Evolutionary conservation across 1,284 basidiomycete genomes (phyloP).

Genomic region (Apiotrichum brassicae): DNA sequence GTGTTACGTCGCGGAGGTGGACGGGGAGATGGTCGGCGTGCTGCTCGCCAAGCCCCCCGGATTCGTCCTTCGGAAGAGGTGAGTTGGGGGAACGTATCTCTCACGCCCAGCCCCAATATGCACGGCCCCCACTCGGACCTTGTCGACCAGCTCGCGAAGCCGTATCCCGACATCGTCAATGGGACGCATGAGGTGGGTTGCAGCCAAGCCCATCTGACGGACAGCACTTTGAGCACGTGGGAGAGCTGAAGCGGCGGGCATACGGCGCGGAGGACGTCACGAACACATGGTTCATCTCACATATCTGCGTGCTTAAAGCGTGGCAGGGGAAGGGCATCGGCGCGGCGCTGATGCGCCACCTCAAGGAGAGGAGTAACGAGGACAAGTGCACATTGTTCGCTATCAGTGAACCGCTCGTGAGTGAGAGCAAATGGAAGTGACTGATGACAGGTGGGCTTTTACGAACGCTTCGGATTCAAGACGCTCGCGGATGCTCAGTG

Average conservation of each 20-base stretch:
- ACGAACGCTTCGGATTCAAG: not conserved
- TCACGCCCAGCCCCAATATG: slow-evolving; percentile 3
- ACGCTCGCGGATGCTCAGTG: not conserved
- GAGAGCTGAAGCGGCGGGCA: slow-evolving; percentile 1
- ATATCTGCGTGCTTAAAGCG: slow-evolving; percentile 2
- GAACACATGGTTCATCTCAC: slow-evolving; percentile 11
- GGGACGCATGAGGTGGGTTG: not conserved
- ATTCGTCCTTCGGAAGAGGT: slow-evolving; percentile 14
- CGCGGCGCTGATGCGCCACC: not conserved
- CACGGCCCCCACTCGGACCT: slow-evolving; percentile 8
- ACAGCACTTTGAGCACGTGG: not conserved
- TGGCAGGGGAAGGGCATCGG: slow-evolving; percentile 8
- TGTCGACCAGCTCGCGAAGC: not conserved
- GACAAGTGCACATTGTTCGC: not conserved
- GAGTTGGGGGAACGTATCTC: not conserved
- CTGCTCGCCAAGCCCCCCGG: slow-evolving; percentile 15
- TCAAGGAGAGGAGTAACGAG: not conserved
- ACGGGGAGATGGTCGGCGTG: slow-evolving; percentile 3
- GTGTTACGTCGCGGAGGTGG: slow-evolving; percentile 3
- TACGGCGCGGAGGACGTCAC: slow-evolving; percentile 9
- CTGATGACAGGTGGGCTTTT: not conserved
- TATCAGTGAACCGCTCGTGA: not conserved
- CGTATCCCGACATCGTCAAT: not conserved
- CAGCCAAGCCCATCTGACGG: not conserved
- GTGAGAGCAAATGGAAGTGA: not conserved